These are phyloP conservation scores for Aspergillus flavus DNA, from an alignment of 2,329 filamentous ascomycete genomes.

Conservation along the genomic window DNA sequence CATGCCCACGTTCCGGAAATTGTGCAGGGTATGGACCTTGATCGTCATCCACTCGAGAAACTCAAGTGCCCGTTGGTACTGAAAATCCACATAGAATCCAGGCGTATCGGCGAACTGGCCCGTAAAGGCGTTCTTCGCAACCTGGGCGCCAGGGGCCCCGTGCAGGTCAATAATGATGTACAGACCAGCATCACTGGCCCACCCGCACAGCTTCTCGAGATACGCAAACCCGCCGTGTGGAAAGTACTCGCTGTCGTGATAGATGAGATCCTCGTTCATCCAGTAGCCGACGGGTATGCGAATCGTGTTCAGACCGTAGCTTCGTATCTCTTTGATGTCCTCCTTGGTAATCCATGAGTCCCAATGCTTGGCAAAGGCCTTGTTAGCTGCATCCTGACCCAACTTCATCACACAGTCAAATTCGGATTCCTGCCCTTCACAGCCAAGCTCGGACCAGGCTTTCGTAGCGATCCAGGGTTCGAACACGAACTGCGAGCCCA, in stretches of 20 bases:
- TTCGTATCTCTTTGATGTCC: slow-evolving; percentile 55
- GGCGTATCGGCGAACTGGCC: slow-evolving; percentile 46
- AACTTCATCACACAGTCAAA: slow-evolving; percentile 57
- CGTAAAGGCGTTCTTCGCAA: slow-evolving; percentile 50
- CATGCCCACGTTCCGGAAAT: slow-evolving; percentile 61
- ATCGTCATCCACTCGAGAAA: slow-evolving; percentile 61
- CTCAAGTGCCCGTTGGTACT: slow-evolving; percentile 58
- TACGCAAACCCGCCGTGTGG: slow-evolving; percentile 52
- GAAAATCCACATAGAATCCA: slow-evolving; percentile 60
- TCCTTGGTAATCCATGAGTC: slow-evolving; percentile 51
- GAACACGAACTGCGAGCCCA: slow-evolving; percentile 55
- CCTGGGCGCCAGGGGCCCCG: slow-evolving; percentile 55
- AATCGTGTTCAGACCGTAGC: slow-evolving; percentile 56
- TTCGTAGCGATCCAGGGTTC: slow-evolving; percentile 57
- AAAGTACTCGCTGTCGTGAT: slow-evolving; percentile 53
- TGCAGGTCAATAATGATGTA: slow-evolving; percentile 60
- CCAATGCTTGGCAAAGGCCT: slow-evolving; percentile 56
- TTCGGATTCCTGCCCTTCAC: slow-evolving; percentile 50
- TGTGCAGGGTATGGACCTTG: slow-evolving; percentile 51
- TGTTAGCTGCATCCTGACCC: slow-evolving; percentile 51
- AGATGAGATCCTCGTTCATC: slow-evolving; percentile 55
- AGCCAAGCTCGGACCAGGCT: slow-evolving; percentile 54
- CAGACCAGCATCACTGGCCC: slow-evolving; percentile 52
- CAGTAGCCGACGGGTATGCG: slow-evolving; percentile 60
- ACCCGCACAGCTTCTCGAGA: slow-evolving; percentile 51